Conservation (phyloP, 495 filamentous ascomycete genomes). For the Letharia lupina region DNA sequence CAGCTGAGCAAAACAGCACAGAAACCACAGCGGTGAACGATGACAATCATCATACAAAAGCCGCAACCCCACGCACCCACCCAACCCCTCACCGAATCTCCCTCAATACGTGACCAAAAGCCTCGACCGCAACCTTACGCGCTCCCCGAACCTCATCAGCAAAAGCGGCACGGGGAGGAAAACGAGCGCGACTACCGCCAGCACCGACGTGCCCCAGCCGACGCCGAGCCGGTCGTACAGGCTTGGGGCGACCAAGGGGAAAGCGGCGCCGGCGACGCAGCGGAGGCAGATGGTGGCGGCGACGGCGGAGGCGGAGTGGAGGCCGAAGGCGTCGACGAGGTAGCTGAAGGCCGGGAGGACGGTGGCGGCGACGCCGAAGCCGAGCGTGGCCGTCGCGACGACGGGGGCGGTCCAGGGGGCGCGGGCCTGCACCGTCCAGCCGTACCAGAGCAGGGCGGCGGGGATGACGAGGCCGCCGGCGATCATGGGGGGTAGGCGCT, state of each 20-base stretch:
- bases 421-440: conserved; percentile 24
- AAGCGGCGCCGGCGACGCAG: background rate
- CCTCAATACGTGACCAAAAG: background rate
- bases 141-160: background rate
- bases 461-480: conserved; percentile 18
- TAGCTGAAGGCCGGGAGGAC: conserved; percentile 49
- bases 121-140: background rate
- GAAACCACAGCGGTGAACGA: too few relatives aligned
- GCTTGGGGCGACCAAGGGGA: conserved; percentile 37
- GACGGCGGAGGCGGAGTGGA: conserved; percentile 33
- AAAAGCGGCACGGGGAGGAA: conserved; percentile 39
- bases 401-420: conserved; percentile 33
- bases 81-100: too few relatives aligned
- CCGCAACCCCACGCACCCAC: too few relatives aligned
- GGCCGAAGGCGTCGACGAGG: conserved; percentile 48
- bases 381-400: conserved; percentile 20
- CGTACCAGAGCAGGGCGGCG: conserved; percentile 28
- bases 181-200: conserved; percentile 46
- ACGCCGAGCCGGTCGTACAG: conserved; percentile 49
- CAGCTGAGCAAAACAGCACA: too few relatives aligned
- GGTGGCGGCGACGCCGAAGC: conserved; percentile 23
- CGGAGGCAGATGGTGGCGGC: background rate
- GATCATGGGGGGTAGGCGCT: conserved; percentile 28
- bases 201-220: conserved; percentile 50
- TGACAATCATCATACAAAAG: too few relatives aligned